Evolutionary conservation across 306 rosid genomes (phyloP).

Genomic region (Pachyrhizus erosus): DNA sequence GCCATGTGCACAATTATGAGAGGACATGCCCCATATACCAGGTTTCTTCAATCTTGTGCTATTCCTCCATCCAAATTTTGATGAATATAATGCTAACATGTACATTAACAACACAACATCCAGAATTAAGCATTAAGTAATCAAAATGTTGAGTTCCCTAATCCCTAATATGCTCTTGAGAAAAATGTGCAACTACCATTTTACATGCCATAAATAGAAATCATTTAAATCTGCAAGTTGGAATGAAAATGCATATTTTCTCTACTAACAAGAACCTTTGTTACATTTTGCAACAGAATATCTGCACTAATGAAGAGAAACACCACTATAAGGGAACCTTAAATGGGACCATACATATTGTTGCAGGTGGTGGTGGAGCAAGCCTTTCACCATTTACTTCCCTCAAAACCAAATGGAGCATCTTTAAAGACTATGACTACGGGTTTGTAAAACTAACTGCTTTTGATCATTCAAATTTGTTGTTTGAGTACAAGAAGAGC

Average conservation of each 20-base stretch:
- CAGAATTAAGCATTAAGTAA: not conserved
- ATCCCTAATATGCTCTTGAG: not conserved
- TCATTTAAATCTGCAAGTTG: slow-evolving; percentile 12
- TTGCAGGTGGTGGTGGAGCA: slow-evolving; percentile 87
- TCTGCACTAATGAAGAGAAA: slow-evolving; percentile 77
- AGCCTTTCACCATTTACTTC: slow-evolving; percentile 67
- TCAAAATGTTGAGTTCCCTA: not conserved
- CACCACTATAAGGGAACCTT: slow-evolving; percentile 64
- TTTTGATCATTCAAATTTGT: slow-evolving; percentile 71
- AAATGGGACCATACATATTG: slow-evolving; percentile 89
- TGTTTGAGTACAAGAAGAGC: slow-evolving; percentile 95
- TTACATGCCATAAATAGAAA: slow-evolving; percentile 4
- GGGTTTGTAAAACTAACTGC: slow-evolving; percentile 84
- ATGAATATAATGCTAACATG: not conserved
- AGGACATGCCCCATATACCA: slow-evolving; percentile 92
- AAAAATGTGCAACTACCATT: not conserved
- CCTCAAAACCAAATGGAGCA: slow-evolving; percentile 78
- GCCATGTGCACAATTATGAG: slow-evolving; percentile 92
- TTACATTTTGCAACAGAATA: slow-evolving; percentile 57
- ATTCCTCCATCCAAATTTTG: not conserved
- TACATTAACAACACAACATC: slow-evolving; percentile 1
- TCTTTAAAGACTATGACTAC: slow-evolving; percentile 68
- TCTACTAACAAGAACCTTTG: slow-evolving; percentile 7
- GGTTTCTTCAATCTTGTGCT: slow-evolving; percentile 55
- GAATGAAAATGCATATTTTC: slow-evolving; percentile 16